A percentile compares a stretch with the other conserved stretches of the same genome.
Conservation (phyloP, 2,329 filamentous ascomycete genomes). For the Pseudogymnoascus sp. region DNA sequence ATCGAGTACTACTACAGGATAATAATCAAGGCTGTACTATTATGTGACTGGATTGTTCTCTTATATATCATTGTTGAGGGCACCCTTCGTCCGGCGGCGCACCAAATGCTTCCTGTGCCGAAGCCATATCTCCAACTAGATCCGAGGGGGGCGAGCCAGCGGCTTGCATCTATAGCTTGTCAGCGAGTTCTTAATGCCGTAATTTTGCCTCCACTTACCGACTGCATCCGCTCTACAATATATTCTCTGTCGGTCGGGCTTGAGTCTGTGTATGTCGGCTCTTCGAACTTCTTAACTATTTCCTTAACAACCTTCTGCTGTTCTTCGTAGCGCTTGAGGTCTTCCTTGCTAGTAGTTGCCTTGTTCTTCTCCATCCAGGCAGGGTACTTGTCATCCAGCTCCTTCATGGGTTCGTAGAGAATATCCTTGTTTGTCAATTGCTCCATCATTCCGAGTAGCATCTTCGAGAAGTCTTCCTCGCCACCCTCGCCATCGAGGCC, state of each 20-base stretch:
- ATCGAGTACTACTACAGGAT: slow-evolving; percentile 6
- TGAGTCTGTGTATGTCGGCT: slow-evolving; percentile 70
- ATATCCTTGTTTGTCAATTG: slow-evolving; percentile 98
- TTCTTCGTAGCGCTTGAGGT: slow-evolving; percentile 71
- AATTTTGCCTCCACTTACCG: slow-evolving; percentile 49
- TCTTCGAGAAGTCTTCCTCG: slow-evolving; percentile 87
- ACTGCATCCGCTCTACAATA: slow-evolving; percentile 96
- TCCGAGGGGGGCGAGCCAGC: slow-evolving; percentile 85
- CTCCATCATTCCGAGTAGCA: slow-evolving; percentile 98
- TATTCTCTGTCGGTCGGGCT: slow-evolving; percentile 78
- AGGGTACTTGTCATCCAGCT: slow-evolving; percentile 86
- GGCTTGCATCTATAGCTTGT: slow-evolving; percentile 75
- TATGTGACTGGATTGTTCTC: background rate
- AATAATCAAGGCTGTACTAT: background rate
- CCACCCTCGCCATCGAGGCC: slow-evolving; percentile 47
- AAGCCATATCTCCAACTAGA: slow-evolving; percentile 81
- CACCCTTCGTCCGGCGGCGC: slow-evolving; percentile 54
- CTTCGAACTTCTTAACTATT: slow-evolving; percentile 85
- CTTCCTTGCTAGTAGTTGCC: slow-evolving; percentile 56
- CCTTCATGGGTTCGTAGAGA: slow-evolving; percentile 97
- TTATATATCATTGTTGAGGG: slow-evolving; percentile 46
- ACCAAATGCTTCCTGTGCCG: slow-evolving; percentile 64
- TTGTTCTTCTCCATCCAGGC: slow-evolving; percentile 77
- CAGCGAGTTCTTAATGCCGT: slow-evolving; percentile 15
- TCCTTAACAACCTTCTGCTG: slow-evolving; percentile 74